Conservation (phyloP, 129 eudicot species). For the Centella asiatica region DNA sequence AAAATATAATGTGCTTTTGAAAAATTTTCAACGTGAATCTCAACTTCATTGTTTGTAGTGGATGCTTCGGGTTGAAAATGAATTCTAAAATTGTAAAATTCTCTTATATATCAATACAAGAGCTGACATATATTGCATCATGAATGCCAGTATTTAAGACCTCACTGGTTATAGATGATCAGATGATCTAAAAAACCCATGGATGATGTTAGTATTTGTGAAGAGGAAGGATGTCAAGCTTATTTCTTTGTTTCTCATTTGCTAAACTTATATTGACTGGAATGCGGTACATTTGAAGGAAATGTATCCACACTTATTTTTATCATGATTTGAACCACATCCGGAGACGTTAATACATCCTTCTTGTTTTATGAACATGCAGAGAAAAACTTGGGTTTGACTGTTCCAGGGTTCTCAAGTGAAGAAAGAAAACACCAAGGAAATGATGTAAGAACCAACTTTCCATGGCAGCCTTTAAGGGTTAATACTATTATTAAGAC, state of each 20-base stretch:
- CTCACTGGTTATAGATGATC: too few species aligned
- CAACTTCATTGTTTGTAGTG: neutral
- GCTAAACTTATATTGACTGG: neutral
- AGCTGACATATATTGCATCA: too few species aligned
- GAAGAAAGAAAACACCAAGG: constrained; percentile 61
- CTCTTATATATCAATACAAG: too few species aligned
- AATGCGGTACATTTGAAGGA: too few species aligned
- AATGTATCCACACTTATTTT: too few species aligned
- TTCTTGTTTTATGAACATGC: constrained; percentile 16
- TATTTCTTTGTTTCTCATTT: too few species aligned
- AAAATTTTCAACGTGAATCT: neutral
- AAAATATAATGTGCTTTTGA: neutral
- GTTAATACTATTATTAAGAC: neutral
- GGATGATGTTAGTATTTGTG: too few species aligned
- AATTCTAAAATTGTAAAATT: too few species aligned
- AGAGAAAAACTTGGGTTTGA: constrained; percentile 74
- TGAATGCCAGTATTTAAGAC: too few species aligned
- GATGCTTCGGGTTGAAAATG: too few species aligned
- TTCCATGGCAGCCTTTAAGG: neutral
- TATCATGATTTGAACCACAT: neutral
- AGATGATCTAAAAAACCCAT: too few species aligned
- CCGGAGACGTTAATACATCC: neutral
- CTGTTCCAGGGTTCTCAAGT: constrained; percentile 84
- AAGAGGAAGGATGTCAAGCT: too few species aligned
- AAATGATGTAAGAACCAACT: constrained; percentile 41